Base-by-base conservation (phyloP, 768 basidiomycete genomes). In the Leccinum arenicola region DNA sequence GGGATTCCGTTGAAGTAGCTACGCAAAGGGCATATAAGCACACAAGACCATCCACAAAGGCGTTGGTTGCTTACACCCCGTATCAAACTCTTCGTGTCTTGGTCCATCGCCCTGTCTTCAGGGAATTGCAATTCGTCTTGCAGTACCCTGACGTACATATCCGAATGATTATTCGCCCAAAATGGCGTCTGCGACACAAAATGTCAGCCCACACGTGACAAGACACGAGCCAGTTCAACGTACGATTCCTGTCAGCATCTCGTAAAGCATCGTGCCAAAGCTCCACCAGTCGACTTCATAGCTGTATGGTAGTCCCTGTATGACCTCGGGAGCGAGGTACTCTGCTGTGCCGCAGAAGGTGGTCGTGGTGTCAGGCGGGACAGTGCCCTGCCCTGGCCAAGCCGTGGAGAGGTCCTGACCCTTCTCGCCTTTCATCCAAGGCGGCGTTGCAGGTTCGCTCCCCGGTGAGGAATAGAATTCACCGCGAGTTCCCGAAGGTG, bases 281-380 rank as follows among this genome's bases (percentile, higher is more conserved):
- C 89, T 92, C 95, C 95, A 99, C 92, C 94, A 96, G 72, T 98
- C 96, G 21, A 96, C 93, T 64, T 95, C 93, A 68, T 94, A 98
- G 63, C 88, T 88, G 70, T 98, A 96, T 19, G 87, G 83, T 66
- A 90, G 73, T 1, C 95, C 92, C 67, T 93, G 91, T 65, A 98
- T 93, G 49, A 98, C 95, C 75, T 99, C 96, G 0, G 97, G 97
- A 12, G 97, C 94, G 7, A 97, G 83, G 66, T 97, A 97, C 74
- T 96, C 94, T 3, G 94, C 94, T n/a, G 94, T 96, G 10, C 94
- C 94, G 74, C 91, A 96, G 70, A 97, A 96, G 8, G 95, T 95
- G 25, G 79, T 85, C 21, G 95, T 95, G 56, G 83, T 78, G 66
- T 95, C 90, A 63, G 77, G 66, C 58, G 74, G 70, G 54, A 82